Evolutionary conservation across 768 basidiomycete genomes (phyloP).

Genomic region (Heimioporus sp.): DNA sequence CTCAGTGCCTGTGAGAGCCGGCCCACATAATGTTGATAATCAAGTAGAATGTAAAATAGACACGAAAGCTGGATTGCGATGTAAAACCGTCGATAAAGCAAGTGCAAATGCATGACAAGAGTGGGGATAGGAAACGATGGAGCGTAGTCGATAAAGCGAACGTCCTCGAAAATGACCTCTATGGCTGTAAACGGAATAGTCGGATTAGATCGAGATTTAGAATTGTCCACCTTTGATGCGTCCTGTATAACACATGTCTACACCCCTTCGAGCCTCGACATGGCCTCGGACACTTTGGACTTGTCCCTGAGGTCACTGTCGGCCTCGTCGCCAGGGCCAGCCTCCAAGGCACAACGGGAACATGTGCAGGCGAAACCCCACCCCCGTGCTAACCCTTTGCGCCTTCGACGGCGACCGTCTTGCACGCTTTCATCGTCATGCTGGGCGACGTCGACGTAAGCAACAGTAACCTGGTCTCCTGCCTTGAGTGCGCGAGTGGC

Average conservation of each 20-base stretch:
- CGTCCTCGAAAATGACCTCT: too few relatives aligned
- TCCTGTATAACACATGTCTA: constrained; percentile 5
- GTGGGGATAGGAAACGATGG: neutral
- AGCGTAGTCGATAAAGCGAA: neutral
- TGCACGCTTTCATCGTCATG: constrained; percentile 48
- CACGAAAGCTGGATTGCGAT: neutral
- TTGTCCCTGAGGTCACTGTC: constrained; percentile 47
- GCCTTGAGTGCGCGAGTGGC: constrained; percentile 65
- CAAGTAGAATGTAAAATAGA: neutral
- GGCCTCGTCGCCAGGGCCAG: constrained; percentile 23
- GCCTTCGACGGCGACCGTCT: constrained; percentile 61
- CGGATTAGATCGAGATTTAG: too few relatives aligned
- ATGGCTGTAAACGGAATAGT: too few relatives aligned
- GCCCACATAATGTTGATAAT: too few relatives aligned
- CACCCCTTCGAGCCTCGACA: constrained; percentile 29
- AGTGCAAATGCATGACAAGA: neutral
- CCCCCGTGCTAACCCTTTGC: constrained; percentile 73
- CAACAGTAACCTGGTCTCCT: constrained; percentile 74
- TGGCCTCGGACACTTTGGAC: constrained; percentile 43
- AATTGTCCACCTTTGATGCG: too few relatives aligned
- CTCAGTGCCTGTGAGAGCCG: too few relatives aligned
- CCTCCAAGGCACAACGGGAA: constrained; percentile 60
- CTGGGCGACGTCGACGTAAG: constrained; percentile 69
- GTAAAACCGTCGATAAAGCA: neutral
- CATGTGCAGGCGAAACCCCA: constrained; percentile 83